These are phyloP conservation scores for Clonostachys chloroleuca DNA, from an alignment of 2,329 filamentous ascomycete species.

Conservation along the genomic window DNA sequence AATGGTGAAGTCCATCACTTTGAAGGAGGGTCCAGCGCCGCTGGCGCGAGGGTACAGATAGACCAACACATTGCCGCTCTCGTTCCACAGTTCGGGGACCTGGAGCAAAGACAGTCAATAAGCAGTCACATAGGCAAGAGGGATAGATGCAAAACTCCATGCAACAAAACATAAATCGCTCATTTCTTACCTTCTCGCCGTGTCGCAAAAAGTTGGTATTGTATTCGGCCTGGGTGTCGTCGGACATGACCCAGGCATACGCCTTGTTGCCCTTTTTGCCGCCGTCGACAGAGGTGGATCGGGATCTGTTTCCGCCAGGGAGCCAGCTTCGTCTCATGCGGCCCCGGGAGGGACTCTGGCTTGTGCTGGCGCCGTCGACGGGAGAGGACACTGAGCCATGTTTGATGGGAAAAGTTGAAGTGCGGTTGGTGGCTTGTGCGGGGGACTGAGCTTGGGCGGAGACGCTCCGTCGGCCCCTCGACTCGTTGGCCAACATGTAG, in stretches of 20 bases:
- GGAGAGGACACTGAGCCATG: slow-evolving; percentile 9
- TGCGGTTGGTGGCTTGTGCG: not conserved
- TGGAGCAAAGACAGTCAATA: slow-evolving; percentile 13
- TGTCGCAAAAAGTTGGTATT: slow-evolving; percentile 45
- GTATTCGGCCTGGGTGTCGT: slow-evolving; percentile 49
- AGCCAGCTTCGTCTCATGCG: slow-evolving; percentile 50
- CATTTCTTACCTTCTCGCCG: slow-evolving; percentile 45
- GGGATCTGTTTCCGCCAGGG: slow-evolving; percentile 40
- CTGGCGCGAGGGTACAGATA: slow-evolving; percentile 49
- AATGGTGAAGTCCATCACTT: slow-evolving; percentile 49
- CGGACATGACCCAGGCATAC: slow-evolving; percentile 51
- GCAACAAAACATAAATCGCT: not conserved
- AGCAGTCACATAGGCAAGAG: not conserved
- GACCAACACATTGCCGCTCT: slow-evolving; percentile 51
- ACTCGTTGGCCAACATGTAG: slow-evolving; percentile 12
- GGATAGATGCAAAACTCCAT: not conserved
- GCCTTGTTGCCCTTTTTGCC: slow-evolving; percentile 8
- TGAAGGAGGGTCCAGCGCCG: slow-evolving; percentile 54
- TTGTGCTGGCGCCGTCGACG: slow-evolving; percentile 21
- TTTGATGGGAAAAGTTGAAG: slow-evolving; percentile 7
- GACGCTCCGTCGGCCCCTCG: slow-evolving; percentile 36
- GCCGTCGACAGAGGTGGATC: slow-evolving; percentile 40
- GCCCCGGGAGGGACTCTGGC: slow-evolving; percentile 38
- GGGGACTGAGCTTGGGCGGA: slow-evolving; percentile 38
- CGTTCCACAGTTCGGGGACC: slow-evolving; percentile 65